Percentiles rank a stretch among this genome's conserved stretches.
These are phyloP conservation scores for Circinella minor DNA, from an alignment of 371 early-diverging fungal species.

Conservation along the genomic window DNA sequence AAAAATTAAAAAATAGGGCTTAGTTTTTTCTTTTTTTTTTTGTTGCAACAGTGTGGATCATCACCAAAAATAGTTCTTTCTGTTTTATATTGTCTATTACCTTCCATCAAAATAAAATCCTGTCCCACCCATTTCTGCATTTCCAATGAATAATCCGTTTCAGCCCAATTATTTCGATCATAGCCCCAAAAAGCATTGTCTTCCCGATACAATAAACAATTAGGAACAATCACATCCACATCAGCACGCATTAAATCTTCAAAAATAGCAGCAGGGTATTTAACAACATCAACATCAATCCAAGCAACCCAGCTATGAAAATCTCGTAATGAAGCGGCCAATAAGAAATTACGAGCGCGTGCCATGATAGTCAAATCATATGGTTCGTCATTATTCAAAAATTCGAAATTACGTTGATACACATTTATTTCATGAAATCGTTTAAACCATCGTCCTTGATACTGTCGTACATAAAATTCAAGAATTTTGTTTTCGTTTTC, in stretches of 20 bases:
- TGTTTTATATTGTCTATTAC: conserved; percentile 13
- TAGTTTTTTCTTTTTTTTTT: not conserved
- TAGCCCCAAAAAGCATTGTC: conserved; percentile 45
- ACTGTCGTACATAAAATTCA: conserved; percentile 21
- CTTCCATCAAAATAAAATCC: conserved; percentile 40
- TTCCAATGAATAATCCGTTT: conserved; percentile 53
- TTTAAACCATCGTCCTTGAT: conserved; percentile 23
- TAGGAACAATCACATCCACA: conserved; percentile 62
- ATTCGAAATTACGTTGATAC: conserved; percentile 43
- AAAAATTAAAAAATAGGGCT: not conserved
- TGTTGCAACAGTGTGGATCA: not conserved
- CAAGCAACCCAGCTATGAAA: conserved; percentile 58
- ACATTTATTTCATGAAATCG: conserved; percentile 46
- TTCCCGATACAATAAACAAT: conserved; percentile 47
- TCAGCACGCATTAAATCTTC: conserved; percentile 54
- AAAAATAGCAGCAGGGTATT: conserved; percentile 54
- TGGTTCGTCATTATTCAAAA: conserved; percentile 12
- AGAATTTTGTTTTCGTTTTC: conserved; percentile 24
- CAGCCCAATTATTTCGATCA: conserved; percentile 40
- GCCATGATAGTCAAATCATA: conserved; percentile 56
- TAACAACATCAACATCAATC: conserved; percentile 57
- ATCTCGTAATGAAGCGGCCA: conserved; percentile 49
- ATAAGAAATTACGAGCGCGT: conserved; percentile 55
- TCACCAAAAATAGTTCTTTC: not conserved
- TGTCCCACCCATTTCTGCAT: conserved; percentile 48